Percentiles rank a stretch among this genome's conserved stretches.
phyloP scores from a whole-genome alignment of 768 basidiomycete species.

The Naganishia vaughanmartiniae region DNA sequence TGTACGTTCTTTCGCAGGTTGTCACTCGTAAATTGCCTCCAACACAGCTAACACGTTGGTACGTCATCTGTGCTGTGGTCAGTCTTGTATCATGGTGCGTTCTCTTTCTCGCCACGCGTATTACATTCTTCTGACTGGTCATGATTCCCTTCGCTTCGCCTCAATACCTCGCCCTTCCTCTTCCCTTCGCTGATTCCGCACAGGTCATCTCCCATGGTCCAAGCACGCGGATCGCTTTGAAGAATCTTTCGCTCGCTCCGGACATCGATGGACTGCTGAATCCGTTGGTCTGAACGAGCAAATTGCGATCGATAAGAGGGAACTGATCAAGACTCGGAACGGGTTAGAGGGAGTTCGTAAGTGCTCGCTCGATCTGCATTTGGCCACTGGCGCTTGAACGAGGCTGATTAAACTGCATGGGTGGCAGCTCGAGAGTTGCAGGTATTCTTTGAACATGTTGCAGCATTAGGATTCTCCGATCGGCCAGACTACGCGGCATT shows the following conservation, averaged over 20 bases:
- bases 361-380: neutral
- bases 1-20: conserved; percentile 14
- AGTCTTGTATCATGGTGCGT: conserved; percentile 29
- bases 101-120: neutral
- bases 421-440: neutral
- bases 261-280: conserved; percentile 28
- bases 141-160: no score
- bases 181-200: neutral
- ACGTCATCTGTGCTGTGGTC: neutral
- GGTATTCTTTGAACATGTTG: conserved; percentile 8
- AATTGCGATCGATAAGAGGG: conserved; percentile 26
- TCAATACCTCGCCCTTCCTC: neutral
- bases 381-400: no score
- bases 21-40: neutral
- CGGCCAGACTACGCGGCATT: conserved; percentile 4
- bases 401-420: neutral
- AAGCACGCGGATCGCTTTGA: conserved; percentile 27
- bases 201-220: conserved; percentile 31
- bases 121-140: neutral
- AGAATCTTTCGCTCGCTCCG: conserved; percentile 30
- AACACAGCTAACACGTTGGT: neutral
- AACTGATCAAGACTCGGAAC: neutral
- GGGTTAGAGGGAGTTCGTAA: neutral
- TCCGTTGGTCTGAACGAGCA: conserved; percentile 23
- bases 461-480: neutral